Base-by-base conservation (phyloP, 225 moss, liverwort and hornwort genomes). In the Asterella californica region DNA sequence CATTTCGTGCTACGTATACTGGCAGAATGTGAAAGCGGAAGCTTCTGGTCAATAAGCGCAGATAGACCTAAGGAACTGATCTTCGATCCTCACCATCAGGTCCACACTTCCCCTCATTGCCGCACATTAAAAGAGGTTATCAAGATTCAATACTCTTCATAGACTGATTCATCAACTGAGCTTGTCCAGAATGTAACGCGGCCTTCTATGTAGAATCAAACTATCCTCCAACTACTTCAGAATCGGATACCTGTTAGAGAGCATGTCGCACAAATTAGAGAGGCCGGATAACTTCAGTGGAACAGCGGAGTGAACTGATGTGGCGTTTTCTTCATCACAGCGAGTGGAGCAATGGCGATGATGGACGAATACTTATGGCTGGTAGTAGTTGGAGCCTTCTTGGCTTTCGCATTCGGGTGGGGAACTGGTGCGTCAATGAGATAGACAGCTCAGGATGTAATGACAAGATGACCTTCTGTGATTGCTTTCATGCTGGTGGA, bases 331-430 rank as follows among this genome's bases (percentile, higher is more conserved):
- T 45, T 70, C 70, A 45, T 10, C 70, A 24, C 11, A 53, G 74
- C 9, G 0, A 38, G 25, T 62, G 74, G 29, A 19, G 14, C n/a
- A 46, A 46, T 74, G 53, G 87, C 87, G 2, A 83, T 11, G 32
- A 84, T 91, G 18, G 76, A 86, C 2, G 83, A 83, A 0, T 91
- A 88, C 63, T 21, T 91, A 37, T 91, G 91, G 89, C 80, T 91
- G 21, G 89, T 91, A 47, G 86, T 91, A 53, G 89, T 88, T 10
- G 91, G 89, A 0, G 82, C 80, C 82, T 80, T 91, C 36, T 84
- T 22, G 74, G 88, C 91, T 19, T 91, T 91, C n/a, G 83, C 87
- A 0, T 91, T 88, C 81, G 91, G 91, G 10, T 91, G 82, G 11
- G 91, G 89, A 33, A 80, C 80, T 25, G 47, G 72, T 74, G 17